phyloP scores from a whole-genome alignment of 1,139 yeast genomes.

The Lodderomyces orthopsilosis region DNA sequence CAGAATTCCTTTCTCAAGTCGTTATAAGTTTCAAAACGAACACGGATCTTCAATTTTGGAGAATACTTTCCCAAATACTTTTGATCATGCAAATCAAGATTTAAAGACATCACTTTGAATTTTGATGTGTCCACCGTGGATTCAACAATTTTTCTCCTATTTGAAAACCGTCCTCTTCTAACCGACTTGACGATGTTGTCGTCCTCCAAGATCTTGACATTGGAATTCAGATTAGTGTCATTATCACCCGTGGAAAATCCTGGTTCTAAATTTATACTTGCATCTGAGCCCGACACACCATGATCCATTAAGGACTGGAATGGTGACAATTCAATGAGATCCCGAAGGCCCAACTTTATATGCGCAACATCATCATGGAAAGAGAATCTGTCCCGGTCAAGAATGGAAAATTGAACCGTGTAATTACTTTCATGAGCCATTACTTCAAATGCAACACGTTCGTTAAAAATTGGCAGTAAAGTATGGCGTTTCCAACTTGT shows the following conservation, averaged over 20 bases:
- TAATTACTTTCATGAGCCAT: constrained; percentile 62
- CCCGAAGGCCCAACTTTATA: constrained; percentile 51
- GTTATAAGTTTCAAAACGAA: constrained; percentile 67
- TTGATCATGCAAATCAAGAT: constrained; percentile 31
- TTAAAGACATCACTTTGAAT: constrained; percentile 41
- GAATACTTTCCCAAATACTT: constrained; percentile 37
- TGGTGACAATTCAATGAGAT: constrained; percentile 31
- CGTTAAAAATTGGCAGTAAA: constrained; percentile 78
- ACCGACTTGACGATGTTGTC: constrained; percentile 28
- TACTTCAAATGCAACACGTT: constrained; percentile 76
- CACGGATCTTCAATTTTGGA: constrained; percentile 60
- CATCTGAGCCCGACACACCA: constrained; percentile 1
- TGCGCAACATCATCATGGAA: constrained; percentile 80
- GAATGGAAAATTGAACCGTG: constrained; percentile 65
- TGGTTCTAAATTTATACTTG: constrained; percentile 1
- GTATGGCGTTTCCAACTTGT: constrained; percentile 86
- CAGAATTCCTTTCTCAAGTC: constrained; percentile 68
- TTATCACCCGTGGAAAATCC: constrained; percentile 15
- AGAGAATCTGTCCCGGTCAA: constrained; percentile 83
- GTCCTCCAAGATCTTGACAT: constrained; percentile 28
- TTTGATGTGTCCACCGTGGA: constrained; percentile 40
- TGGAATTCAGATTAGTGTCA: constrained; percentile 16
- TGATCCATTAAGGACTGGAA: constrained; percentile 5
- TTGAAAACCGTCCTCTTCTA: constrained; percentile 28
- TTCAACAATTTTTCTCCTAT: constrained; percentile 24